Evolutionary conservation across 2,329 filamentous ascomycete species (phyloP).

Genomic region (Neurospora crassa): DNA sequence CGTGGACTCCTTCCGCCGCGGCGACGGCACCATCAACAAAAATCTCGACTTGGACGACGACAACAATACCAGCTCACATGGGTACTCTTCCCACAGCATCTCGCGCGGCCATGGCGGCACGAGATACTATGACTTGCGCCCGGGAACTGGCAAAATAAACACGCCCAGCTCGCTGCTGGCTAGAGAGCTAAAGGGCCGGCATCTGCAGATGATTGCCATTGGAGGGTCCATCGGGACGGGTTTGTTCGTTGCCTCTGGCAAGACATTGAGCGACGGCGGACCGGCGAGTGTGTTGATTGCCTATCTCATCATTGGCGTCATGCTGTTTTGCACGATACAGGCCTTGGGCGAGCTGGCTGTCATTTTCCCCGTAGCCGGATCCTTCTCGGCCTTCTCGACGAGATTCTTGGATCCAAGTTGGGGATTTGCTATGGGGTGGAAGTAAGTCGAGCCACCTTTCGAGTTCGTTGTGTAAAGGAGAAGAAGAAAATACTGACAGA

Average conservation of each 20-base stretch:
- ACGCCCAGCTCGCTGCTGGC: conserved; percentile 17
- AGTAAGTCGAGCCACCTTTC: conserved; percentile 26
- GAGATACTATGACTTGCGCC: conserved; percentile 18
- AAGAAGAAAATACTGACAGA: conserved; percentile 18
- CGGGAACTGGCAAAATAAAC: conserved; percentile 8
- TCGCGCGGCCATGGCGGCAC: conserved; percentile 10
- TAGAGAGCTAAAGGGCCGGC: conserved; percentile 54
- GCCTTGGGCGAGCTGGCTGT: conserved; percentile 50
- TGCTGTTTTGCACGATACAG: conserved; percentile 68
- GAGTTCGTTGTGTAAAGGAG: neutral
- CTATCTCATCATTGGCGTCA: conserved; percentile 67
- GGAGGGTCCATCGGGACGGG: conserved; percentile 89
- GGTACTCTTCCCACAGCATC: neutral
- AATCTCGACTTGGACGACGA: conserved; percentile 4
- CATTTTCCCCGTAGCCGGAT: conserved; percentile 46
- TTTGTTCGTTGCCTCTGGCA: conserved; percentile 76
- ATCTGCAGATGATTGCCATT: conserved; percentile 65
- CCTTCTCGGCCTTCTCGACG: conserved; percentile 47
- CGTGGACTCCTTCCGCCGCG: conserved; percentile 19
- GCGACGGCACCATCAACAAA: conserved; percentile 7
- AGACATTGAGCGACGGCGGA: conserved; percentile 61
- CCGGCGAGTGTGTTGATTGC: conserved; percentile 70
- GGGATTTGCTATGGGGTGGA: conserved; percentile 42
- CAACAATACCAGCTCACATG: neutral
- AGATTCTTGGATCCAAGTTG: conserved; percentile 49